Percentiles rank a stretch among this genome's conserved stretches.
Evolutionary conservation across 305 asterid species (phyloP).

Genomic region (Andrographis paniculata): DNA sequence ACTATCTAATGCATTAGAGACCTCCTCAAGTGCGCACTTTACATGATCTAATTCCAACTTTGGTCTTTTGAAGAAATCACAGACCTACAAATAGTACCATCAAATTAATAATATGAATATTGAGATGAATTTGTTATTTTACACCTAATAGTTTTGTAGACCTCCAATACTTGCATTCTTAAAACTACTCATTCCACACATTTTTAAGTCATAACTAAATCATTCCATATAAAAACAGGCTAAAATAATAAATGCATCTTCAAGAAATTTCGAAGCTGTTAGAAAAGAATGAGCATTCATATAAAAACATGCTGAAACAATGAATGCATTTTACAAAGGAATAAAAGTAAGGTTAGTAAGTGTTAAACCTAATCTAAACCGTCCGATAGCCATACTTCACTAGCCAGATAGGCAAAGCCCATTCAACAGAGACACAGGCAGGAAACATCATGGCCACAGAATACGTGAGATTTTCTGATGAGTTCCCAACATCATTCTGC

Average conservation of each 20-base stretch:
- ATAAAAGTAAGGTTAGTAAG: no score
- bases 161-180: background rate
- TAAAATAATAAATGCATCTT: background rate
- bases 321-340: no score
- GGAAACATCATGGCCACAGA: no score
- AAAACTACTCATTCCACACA: slow-evolving; percentile 11
- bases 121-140: slow-evolving; percentile 2
- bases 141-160: slow-evolving; percentile 4
- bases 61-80: slow-evolving; percentile 66
- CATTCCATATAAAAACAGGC: slow-evolving; percentile 7
- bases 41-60: slow-evolving; percentile 46
- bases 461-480: no score
- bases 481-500: no score
- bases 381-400: no score
- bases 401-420: no score
- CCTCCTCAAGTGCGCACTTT: slow-evolving; percentile 71
- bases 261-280: background rate
- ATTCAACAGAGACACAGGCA: no score
- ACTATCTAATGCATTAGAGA: slow-evolving; percentile 57
- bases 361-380: no score
- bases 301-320: no score
- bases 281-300: background rate
- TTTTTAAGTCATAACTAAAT: background rate
- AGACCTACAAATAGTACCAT: slow-evolving; percentile 39
- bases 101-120: slow-evolving; percentile 1